Percentiles rank a stretch among this genome's conserved stretches.
Evolutionary conservation across 2,329 filamentous ascomycete genomes (phyloP).

Genomic region (Lizonia empirigonia): DNA sequence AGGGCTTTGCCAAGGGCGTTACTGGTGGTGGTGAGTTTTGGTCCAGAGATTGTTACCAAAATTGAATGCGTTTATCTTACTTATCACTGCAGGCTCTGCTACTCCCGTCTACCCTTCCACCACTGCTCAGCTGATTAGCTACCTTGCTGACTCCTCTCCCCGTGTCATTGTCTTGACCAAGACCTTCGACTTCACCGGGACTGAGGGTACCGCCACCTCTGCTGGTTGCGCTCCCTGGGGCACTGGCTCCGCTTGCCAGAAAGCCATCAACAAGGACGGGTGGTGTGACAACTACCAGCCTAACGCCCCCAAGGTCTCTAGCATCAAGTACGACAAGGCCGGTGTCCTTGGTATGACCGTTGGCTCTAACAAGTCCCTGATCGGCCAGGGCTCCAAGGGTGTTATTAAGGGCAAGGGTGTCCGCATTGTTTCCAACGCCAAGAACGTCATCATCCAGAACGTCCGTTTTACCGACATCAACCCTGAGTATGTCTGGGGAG

Average conservation of each 20-base stretch:
- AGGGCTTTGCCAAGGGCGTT: conserved; percentile 45
- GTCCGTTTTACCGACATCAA: conserved; percentile 53
- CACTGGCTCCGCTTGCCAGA: conserved; percentile 61
- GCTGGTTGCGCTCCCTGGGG: conserved; percentile 62
- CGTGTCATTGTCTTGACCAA: conserved; percentile 65
- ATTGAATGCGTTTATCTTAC: too few species aligned
- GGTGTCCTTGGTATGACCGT: conserved; percentile 59
- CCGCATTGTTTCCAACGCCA: conserved; percentile 48
- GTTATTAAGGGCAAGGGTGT: conserved; percentile 65
- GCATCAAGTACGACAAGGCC: conserved; percentile 58
- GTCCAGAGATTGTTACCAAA: too few species aligned
- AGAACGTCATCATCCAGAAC: conserved; percentile 60
- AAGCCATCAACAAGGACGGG: conserved; percentile 64
- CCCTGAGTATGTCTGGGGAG: conserved; percentile 46
- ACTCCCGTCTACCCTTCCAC: conserved; percentile 31
- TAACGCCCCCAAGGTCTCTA: conserved; percentile 53
- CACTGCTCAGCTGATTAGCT: conserved; percentile 61
- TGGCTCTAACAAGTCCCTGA: conserved; percentile 62
- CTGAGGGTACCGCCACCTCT: conserved; percentile 59
- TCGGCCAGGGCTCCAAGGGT: conserved; percentile 60
- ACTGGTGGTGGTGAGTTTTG: conserved; percentile 36
- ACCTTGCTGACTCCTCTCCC: conserved; percentile 60
- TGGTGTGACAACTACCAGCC: conserved; percentile 64
- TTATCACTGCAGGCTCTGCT: too few species aligned
- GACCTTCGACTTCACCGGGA: conserved; percentile 60